Conservation (phyloP, 2,329 filamentous ascomycete genomes). For the Cordyceps cicadae region DNA sequence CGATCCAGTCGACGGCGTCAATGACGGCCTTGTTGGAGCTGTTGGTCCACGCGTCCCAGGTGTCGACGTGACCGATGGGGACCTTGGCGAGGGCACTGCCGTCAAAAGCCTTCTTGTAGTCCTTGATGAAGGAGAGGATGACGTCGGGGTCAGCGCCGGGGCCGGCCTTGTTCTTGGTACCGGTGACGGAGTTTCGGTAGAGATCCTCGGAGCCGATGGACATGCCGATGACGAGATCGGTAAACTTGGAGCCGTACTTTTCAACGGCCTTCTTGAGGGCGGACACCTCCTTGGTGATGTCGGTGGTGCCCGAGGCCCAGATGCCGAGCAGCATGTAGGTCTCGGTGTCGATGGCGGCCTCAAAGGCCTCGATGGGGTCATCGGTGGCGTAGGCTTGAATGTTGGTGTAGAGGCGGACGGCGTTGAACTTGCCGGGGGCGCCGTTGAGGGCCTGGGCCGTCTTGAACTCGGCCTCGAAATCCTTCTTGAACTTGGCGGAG, state of each 20-base stretch:
- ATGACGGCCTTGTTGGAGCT: slow-evolving; percentile 51
- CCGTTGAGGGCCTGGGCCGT: slow-evolving; percentile 32
- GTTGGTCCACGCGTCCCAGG: slow-evolving; percentile 57
- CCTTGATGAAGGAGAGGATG: slow-evolving; percentile 57
- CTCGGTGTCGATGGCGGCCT: slow-evolving; percentile 55
- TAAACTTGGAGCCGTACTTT: slow-evolving; percentile 41
- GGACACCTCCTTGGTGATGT: slow-evolving; percentile 51
- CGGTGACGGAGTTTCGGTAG: slow-evolving; percentile 54
- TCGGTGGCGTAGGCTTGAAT: slow-evolving; percentile 57
- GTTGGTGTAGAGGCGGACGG: slow-evolving; percentile 60
- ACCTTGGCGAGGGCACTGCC: slow-evolving; percentile 34
- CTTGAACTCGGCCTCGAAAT: slow-evolving; percentile 38
- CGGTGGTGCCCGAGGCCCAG: slow-evolving; percentile 49
- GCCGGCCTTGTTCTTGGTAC: slow-evolving; percentile 52
- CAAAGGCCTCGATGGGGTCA: slow-evolving; percentile 74
- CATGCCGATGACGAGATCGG: slow-evolving; percentile 54
- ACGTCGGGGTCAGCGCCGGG: slow-evolving; percentile 50
- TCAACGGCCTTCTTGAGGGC: slow-evolving; percentile 50
- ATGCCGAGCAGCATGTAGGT: slow-evolving; percentile 56
- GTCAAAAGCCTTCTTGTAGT: slow-evolving; percentile 52
- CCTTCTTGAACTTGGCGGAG: slow-evolving; percentile 44
- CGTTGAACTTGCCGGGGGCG: slow-evolving; percentile 47
- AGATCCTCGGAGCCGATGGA: slow-evolving; percentile 61
- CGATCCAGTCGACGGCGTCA: slow-evolving; percentile 55
- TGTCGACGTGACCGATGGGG: slow-evolving; percentile 59